phyloP scores from a whole-genome alignment of 305 asterid genomes.

The Salvia sclarea region DNA sequence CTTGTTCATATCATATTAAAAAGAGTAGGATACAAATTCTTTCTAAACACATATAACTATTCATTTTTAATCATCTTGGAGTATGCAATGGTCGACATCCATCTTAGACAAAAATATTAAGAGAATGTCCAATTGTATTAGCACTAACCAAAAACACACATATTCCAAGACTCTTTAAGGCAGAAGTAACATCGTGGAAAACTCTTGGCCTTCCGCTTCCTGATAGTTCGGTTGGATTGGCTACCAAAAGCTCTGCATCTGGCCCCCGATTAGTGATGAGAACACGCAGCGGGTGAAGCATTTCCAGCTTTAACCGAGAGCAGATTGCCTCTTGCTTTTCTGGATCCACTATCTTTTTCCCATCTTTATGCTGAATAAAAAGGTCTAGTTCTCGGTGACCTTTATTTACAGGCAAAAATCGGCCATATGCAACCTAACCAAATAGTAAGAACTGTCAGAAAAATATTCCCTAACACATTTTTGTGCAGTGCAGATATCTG shows the following conservation, averaged over 20 bases:
- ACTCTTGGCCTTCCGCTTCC: conserved; percentile 91
- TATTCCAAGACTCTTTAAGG: conserved; percentile 70
- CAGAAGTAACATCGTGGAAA: conserved; percentile 72
- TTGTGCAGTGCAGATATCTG: background rate
- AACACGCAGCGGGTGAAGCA: conserved; percentile 87
- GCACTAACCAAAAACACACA: conserved; percentile 75
- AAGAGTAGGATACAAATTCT: background rate
- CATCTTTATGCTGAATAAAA: conserved; percentile 66
- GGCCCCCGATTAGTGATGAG: conserved; percentile 74
- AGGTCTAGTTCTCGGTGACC: conserved; percentile 73
- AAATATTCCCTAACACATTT: background rate
- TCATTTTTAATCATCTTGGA: background rate
- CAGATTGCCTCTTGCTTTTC: conserved; percentile 70
- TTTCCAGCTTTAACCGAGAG: conserved; percentile 63
- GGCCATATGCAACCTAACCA: conserved; percentile 74
- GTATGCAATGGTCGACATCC: background rate
- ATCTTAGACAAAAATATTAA: background rate
- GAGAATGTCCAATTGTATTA: background rate
- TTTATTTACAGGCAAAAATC: conserved; percentile 58
- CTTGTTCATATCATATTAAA: background rate
- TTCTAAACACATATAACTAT: background rate
- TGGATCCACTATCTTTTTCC: conserved; percentile 78
- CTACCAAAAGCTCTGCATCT: conserved; percentile 80
- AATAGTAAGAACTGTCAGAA: conserved; percentile 21
- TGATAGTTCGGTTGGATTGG: conserved; percentile 88